phyloP scores from a whole-genome alignment of 257 asterid genomes.

The Echites panduratus region DNA sequence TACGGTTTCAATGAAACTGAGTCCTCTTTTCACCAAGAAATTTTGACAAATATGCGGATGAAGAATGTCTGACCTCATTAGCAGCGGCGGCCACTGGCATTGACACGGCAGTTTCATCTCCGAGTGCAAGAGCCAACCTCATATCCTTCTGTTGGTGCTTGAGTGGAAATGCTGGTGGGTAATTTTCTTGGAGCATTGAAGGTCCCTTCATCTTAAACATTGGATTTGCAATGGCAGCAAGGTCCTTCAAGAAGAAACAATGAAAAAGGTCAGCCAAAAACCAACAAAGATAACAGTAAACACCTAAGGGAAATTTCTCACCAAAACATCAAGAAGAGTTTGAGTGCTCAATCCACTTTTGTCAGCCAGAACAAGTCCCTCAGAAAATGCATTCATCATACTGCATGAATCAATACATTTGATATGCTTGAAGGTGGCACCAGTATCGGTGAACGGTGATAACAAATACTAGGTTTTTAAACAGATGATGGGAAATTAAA shows the following conservation, averaged over 20 bases:
- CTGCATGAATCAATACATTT: slow-evolving; percentile 32
- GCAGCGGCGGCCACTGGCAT: slow-evolving; percentile 99
- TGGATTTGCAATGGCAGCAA: slow-evolving; percentile 88
- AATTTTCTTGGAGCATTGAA: slow-evolving; percentile 59
- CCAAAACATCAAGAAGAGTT: slow-evolving; percentile 88
- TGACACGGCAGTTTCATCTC: slow-evolving; percentile 77
- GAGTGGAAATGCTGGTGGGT: slow-evolving; percentile 87
- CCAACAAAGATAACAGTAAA: neutral
- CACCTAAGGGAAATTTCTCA: slow-evolving; percentile 26
- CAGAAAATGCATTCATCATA: slow-evolving; percentile 96
- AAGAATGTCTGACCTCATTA: slow-evolving; percentile 52
- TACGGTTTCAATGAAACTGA: neutral
- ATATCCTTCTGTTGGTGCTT: slow-evolving; percentile 98
- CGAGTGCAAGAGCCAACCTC: slow-evolving; percentile 95
- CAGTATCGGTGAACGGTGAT: neutral
- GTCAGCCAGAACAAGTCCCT: slow-evolving; percentile 84
- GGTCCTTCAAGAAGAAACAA: slow-evolving; percentile 52
- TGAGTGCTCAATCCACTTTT: slow-evolving; percentile 80
- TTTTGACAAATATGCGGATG: neutral
- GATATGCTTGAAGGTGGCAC: neutral
- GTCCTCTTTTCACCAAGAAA: neutral
- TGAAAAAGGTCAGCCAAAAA: slow-evolving; percentile 7
- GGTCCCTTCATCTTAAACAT: slow-evolving; percentile 97
- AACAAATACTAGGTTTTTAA: neutral
- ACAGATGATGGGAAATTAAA: neutral